A percentile compares a stretch with the other conserved stretches of the same genome.
Evolutionary conservation across 2,329 filamentous ascomycete genomes (phyloP).

Genomic region (Myotisia sp.): DNA sequence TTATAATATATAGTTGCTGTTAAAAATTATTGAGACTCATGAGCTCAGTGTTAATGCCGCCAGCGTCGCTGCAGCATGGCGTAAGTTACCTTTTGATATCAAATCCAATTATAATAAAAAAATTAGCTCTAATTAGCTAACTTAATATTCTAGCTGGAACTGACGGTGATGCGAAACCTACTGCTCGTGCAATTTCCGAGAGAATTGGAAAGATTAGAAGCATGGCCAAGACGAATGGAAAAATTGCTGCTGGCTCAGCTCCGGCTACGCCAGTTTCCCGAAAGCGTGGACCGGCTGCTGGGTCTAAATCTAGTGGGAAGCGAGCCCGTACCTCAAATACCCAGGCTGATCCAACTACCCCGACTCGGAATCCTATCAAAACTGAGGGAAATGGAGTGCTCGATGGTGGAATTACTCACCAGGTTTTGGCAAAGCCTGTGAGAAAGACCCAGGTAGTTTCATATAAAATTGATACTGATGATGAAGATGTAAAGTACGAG

Average conservation of each 20-base stretch:
- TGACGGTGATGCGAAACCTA: conserved; percentile 17
- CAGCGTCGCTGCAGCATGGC: conserved; percentile 26
- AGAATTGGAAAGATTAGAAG: conserved; percentile 24
- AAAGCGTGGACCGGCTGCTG: conserved; percentile 5
- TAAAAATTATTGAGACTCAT: conserved; percentile 29
- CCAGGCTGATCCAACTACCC: background rate
- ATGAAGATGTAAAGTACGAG: conserved; percentile 10
- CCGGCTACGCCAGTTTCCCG: conserved; percentile 8
- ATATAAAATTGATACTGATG: conserved; percentile 12
- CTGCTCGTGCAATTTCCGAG: conserved; percentile 28
- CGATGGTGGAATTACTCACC: background rate
- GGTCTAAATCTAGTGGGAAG: conserved; percentile 2
- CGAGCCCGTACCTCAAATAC: conserved; percentile 2
- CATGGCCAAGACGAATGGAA: conserved; percentile 7
- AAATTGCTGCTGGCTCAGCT: conserved; percentile 2
- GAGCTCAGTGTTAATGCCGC: conserved; percentile 22
- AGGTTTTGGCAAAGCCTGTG: conserved; percentile 13
- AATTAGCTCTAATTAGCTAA: background rate
- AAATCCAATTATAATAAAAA: background rate
- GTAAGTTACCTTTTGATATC: conserved; percentile 17
- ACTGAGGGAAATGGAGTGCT: conserved; percentile 1
- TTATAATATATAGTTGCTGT: conserved; percentile 20
- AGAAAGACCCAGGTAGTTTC: conserved; percentile 14
- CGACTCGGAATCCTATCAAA: background rate
- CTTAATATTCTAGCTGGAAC: conserved; percentile 14